phyloP scores from a whole-genome alignment of 2,329 filamentous ascomycete genomes.

The Aspergillus ochraceus region DNA sequence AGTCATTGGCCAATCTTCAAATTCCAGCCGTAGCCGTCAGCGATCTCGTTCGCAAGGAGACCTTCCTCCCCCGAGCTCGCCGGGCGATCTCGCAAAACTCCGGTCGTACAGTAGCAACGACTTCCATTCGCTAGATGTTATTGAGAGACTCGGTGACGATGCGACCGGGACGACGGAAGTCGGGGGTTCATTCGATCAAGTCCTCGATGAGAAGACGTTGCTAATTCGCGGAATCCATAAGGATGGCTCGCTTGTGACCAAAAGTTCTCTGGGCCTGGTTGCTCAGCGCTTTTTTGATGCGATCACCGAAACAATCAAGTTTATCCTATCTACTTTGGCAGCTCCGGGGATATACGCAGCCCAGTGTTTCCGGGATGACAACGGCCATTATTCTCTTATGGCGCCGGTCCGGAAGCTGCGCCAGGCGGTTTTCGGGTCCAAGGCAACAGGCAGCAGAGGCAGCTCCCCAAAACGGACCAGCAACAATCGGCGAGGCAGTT shows the following conservation, averaged over 20 bases:
- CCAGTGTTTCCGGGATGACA: constrained; percentile 77
- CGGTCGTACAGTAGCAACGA: constrained; percentile 46
- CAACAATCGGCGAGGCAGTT: constrained; percentile 29
- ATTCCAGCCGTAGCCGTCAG: constrained; percentile 48
- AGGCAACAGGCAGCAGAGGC: constrained; percentile 20
- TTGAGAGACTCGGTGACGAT: constrained; percentile 31
- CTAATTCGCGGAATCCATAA: constrained; percentile 54
- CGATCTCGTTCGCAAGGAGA: constrained; percentile 57
- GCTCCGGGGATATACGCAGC: constrained; percentile 80
- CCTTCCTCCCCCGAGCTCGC: constrained; percentile 32
- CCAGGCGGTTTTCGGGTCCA: constrained; percentile 25
- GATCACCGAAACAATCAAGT: constrained; percentile 73
- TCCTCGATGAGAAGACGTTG: constrained; percentile 67
- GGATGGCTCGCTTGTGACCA: constrained; percentile 34
- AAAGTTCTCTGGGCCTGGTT: constrained; percentile 51
- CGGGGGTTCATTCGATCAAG: constrained; percentile 29
- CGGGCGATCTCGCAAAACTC: constrained; percentile 36
- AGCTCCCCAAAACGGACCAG: constrained; percentile 24
- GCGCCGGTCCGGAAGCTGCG: constrained; percentile 67
- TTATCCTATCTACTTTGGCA: constrained; percentile 74
- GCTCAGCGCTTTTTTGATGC: constrained; percentile 70
- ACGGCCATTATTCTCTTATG: constrained; percentile 76
- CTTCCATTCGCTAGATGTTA: constrained; percentile 31
- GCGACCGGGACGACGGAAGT: constrained; percentile 23
- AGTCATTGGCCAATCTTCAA: constrained; percentile 64